Percentiles rank a stretch among this genome's conserved stretches.
Conservation (phyloP, 306 rosid species). For the Arachis hypogaea region DNA sequence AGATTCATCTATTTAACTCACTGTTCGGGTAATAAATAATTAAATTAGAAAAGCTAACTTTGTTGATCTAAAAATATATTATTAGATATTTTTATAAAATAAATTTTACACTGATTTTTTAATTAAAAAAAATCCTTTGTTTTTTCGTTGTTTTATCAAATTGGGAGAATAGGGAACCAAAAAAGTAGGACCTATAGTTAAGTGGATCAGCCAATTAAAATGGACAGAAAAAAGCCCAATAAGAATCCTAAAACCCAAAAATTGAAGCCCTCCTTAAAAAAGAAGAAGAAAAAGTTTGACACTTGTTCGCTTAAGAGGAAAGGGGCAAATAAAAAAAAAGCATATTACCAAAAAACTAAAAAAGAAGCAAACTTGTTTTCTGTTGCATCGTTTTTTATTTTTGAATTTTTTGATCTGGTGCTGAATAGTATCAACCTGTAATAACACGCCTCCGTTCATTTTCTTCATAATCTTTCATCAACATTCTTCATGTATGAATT, state of each 20-base stretch:
- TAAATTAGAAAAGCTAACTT: too few species aligned
- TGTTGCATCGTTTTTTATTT: neutral
- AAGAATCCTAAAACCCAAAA: conserved; percentile 5
- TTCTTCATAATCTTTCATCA: neutral
- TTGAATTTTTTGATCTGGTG: neutral
- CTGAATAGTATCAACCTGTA: conserved; percentile 8
- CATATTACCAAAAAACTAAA: too few species aligned
- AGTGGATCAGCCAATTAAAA: conserved; percentile 4
- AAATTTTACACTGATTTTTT: too few species aligned
- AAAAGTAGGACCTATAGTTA: neutral
- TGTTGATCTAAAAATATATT: too few species aligned
- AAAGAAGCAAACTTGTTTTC: neutral
- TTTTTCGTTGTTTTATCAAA: too few species aligned
- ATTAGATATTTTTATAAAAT: too few species aligned
- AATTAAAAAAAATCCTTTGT: too few species aligned
- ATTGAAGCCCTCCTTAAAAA: neutral
- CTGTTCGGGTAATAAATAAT: too few species aligned
- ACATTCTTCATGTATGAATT: neutral
- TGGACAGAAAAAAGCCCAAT: neutral
- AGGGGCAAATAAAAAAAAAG: neutral
- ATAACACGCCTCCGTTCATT: neutral
- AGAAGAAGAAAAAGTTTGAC: neutral
- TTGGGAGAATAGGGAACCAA: too few species aligned
- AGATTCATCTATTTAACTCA: too few species aligned
- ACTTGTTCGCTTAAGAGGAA: neutral